Evolutionary conservation across 805 yeast genomes (phyloP), one percentile per base, ranked within the genome.

Genomic region (Candida andamanensis): DNA sequence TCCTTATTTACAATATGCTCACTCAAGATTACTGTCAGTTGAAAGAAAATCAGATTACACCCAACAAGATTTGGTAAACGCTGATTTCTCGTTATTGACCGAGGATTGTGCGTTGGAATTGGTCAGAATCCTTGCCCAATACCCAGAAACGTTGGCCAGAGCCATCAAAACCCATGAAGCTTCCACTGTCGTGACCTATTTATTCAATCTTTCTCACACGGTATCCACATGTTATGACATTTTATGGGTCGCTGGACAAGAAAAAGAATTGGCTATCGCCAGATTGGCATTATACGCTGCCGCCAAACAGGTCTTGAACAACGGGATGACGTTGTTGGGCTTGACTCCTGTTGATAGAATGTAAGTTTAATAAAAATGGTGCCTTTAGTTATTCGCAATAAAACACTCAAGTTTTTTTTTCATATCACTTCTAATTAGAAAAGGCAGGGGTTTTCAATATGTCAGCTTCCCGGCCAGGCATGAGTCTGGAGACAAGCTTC

Each of bases 301-400:
- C 42, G 95, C 96, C 32, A 79, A 89, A 63, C 94, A 83, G 64
- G 94, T 86, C 9, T 69, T 92, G 47, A 69, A 69, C 63, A 89
- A 87, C 53, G 99, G 97, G 68, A 79, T 92, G 87, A 67, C 68
- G 28, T 67, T 92, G 52, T 68, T 92, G 52, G 96, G 97, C 36
- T 72, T 92, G 56, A 87, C 97, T 27, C 97, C 99, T n/a, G 97
- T 92, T 41, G 95, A 90, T 50, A 81, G 97, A 76, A 90, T 90
- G 97, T 90, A 70, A 63, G 9, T 19, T n/a, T n/a, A n/a, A n/a
- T n/a, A n/a, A n/a, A n/a, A n/a, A n/a, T n/a, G n/a, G n/a, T n/a
- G n/a, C n/a, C n/a, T n/a, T n/a, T n/a, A n/a, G n/a, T n/a, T n/a
- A n/a, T n/a, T n/a, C n/a, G n/a, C n/a, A n/a, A n/a, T n/a, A n/a